Conservation (phyloP, 805 yeast species). For the Saturnispora galanensis region DNA sequence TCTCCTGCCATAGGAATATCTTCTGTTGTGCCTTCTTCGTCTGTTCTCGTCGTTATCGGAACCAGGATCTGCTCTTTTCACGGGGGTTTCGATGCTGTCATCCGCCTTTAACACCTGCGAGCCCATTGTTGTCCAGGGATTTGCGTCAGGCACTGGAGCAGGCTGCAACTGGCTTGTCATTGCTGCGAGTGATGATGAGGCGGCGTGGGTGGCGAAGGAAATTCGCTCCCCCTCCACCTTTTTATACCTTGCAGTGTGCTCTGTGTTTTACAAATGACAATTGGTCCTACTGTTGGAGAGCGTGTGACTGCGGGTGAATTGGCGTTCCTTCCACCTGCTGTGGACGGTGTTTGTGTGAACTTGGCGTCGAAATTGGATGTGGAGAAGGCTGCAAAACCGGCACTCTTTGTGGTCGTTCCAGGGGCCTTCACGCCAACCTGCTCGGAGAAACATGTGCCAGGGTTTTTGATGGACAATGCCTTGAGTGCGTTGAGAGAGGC, state of each 20-base stretch:
- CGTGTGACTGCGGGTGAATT: too few species aligned
- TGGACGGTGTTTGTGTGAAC: slow-evolving; percentile 8
- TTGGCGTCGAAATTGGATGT: slow-evolving; percentile 6
- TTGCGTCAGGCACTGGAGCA: slow-evolving; percentile 23
- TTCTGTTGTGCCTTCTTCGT: not conserved
- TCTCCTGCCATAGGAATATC: too few species aligned
- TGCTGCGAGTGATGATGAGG: not conserved
- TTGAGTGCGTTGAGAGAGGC: slow-evolving; percentile 27
- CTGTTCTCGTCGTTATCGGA: not conserved
- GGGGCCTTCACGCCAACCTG: slow-evolving; percentile 45
- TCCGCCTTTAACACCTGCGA: slow-evolving; percentile 1
- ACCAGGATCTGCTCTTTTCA: too few species aligned
- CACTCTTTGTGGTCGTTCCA: slow-evolving; percentile 36
- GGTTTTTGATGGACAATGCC: slow-evolving; percentile 24
- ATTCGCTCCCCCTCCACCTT: not conserved
- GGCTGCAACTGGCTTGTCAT: slow-evolving; percentile 13
- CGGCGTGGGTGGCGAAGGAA: not conserved
- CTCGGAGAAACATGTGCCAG: slow-evolving; percentile 36
- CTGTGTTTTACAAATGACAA: too few species aligned
- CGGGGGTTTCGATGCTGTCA: not conserved
- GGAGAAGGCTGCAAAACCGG: slow-evolving; percentile 1
- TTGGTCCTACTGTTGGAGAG: too few species aligned
- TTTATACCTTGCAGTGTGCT: too few species aligned
- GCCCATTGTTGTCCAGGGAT: slow-evolving; percentile 18
- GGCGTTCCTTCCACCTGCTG: slow-evolving; percentile 7